Percentiles rank a stretch among this genome's conserved stretches.
These are phyloP conservation scores for Jatropha podagrica DNA, from an alignment of 441 rosid genomes.

Conservation along the genomic window DNA sequence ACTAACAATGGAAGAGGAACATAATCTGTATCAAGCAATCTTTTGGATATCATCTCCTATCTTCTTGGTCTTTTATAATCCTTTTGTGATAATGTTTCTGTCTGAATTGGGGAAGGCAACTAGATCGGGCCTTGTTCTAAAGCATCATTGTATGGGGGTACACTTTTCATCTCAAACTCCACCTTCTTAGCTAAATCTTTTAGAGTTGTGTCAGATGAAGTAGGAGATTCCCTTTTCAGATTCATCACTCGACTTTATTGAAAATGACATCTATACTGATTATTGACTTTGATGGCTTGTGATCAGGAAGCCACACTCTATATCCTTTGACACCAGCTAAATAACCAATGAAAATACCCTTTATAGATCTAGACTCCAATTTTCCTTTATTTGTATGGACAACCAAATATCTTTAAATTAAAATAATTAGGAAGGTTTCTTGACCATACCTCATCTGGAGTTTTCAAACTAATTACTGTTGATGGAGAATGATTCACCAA, in stretches of 20 bases:
- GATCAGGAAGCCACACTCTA: not conserved
- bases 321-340: not conserved
- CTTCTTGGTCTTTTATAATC: not conserved
- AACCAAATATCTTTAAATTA: too few species aligned
- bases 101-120: too few species aligned
- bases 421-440: not conserved
- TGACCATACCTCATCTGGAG: not conserved
- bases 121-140: too few species aligned
- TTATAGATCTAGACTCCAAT: not conserved
- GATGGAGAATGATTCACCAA: not conserved
- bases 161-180: not conserved
- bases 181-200: not conserved
- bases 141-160: too few species aligned
- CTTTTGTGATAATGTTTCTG: not conserved
- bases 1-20: not conserved
- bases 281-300: not conserved
- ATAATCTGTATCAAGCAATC: not conserved
- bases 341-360: not conserved
- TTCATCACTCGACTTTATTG: too few species aligned
- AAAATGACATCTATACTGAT: not conserved
- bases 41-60: not conserved
- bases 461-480: not conserved
- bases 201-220: not conserved
- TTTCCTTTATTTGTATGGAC: not conserved
- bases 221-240: not conserved